Evolutionary conservation across 2,329 filamentous ascomycete species (phyloP), one percentile per base, ranked within the genome.

Genomic region (Fusarium sp.): DNA sequence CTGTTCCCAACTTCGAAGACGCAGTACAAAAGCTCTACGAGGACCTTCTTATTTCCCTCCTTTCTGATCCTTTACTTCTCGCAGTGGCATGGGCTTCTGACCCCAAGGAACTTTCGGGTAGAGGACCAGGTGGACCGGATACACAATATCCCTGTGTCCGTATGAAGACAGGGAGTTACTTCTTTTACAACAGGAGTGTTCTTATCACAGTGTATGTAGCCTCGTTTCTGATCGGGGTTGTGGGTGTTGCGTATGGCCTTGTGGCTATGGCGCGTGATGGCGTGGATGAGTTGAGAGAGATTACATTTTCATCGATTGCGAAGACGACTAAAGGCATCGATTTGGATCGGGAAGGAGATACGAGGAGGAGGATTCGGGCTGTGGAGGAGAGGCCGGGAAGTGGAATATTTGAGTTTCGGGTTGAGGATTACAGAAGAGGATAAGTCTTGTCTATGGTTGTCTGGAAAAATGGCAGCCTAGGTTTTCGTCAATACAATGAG

Each of bases 1-100:
- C 70, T 5, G 48, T 73, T 3, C 60, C 57, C 9, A 7, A 62
- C 5, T 59, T 73, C 2, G 47, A 67, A 12, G 6, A 59, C 0
- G 62, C 46, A 4, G 45, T 73, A 11, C 61, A 51, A 5, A 55
- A 40, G 1, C 44, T 62, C 3, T 73, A 73, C 27, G 70, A 73
- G 16, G 70, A 73, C 6, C 37, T 73, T 3, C 54, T 73, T 3
- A 67, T 73, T 7, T 73, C 71, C 0, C 57, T 73, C 7, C 55
- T 73, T 16, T 73, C 70, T 1, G 65, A 73, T 10, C 70, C 70
- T 2, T 59, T 71, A n/a, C 48, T 73, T n/a, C 57, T 71, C 13
- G 67, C 57, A 11, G 71, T 73, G 3, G 52, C 70, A 2, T 73
- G 71, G 71, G 71, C 71, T 0, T 30, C 57, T 4, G 48, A 71